These are phyloP conservation scores for Amanita fuliginea DNA, from an alignment of 768 basidiomycete genomes.

Conservation along the genomic window DNA sequence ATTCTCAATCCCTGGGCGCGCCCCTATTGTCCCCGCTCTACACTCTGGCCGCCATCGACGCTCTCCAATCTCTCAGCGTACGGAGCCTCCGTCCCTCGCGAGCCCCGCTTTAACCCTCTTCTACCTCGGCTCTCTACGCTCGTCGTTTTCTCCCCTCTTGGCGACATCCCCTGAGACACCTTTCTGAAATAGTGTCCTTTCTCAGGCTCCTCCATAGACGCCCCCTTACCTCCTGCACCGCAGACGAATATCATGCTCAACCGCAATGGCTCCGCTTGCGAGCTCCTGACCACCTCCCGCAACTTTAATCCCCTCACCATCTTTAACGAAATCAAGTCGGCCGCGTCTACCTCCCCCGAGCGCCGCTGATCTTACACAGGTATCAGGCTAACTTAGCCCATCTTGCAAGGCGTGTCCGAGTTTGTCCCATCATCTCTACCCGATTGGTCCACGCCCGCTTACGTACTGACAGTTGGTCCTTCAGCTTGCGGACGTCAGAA, in stretches of 20 bases:
- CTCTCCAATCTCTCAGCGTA: slow-evolving; percentile 50
- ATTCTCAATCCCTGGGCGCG: slow-evolving; percentile 69
- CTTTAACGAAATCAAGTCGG: slow-evolving; percentile 73
- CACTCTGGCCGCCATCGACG: slow-evolving; percentile 30
- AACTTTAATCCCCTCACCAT: slow-evolving; percentile 53
- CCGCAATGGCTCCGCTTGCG: slow-evolving; percentile 65
- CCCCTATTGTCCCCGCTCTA: slow-evolving; percentile 54
- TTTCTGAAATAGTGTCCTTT: slow-evolving; percentile 54
- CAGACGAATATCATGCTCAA: slow-evolving; percentile 72
- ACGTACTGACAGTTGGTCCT: slow-evolving; percentile 42
- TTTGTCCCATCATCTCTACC: slow-evolving; percentile 22
- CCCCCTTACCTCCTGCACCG: slow-evolving; percentile 54
- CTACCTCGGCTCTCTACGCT: slow-evolving; percentile 56
- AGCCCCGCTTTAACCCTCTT: slow-evolving; percentile 52
- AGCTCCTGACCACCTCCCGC: slow-evolving; percentile 57
- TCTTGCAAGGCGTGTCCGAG: slow-evolving; percentile 55
- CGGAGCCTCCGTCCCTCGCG: too few relatives aligned
- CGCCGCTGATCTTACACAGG: slow-evolving; percentile 21
- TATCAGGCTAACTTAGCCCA: slow-evolving; percentile 59
- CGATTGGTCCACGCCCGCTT: neutral
- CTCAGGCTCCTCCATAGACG: slow-evolving; percentile 61
- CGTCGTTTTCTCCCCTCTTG: slow-evolving; percentile 71
- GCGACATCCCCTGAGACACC: slow-evolving; percentile 55
- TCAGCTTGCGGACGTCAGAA: slow-evolving; percentile 59
- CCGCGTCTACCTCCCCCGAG: slow-evolving; percentile 2